Conservation (phyloP, 805 yeast species). For the Huiozyma sinensis region DNA sequence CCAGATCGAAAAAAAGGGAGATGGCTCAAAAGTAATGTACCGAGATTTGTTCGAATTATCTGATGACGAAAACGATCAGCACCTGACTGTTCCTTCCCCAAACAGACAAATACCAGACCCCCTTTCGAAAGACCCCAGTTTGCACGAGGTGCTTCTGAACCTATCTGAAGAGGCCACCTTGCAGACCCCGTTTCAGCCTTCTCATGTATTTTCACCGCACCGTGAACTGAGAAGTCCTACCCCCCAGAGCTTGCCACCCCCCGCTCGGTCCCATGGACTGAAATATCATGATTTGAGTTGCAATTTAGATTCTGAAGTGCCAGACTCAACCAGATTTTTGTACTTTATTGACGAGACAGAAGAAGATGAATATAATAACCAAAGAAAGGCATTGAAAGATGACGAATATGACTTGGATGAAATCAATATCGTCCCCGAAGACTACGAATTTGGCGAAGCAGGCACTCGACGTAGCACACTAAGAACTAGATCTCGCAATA, state of each 20-base stretch:
- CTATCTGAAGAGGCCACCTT: too few species aligned
- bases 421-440: slow-evolving; percentile 40
- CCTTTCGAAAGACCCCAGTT: too few species aligned
- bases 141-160: too few species aligned
- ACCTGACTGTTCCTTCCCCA: too few species aligned
- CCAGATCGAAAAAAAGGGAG: too few species aligned
- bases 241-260: slow-evolving; percentile 11
- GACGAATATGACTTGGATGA: slow-evolving; percentile 40
- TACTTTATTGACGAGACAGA: slow-evolving; percentile 28
- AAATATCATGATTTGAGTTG: slow-evolving; percentile 32
- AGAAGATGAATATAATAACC: slow-evolving; percentile 24
- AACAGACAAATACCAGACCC: too few species aligned
- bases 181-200: too few species aligned
- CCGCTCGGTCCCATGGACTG: slow-evolving; percentile 20
- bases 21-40: background rate
- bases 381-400: slow-evolving; percentile 26
- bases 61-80: slow-evolving; percentile 2
- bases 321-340: slow-evolving; percentile 23
- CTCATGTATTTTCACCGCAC: background rate
- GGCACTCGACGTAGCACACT: background rate
- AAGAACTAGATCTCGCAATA: slow-evolving; percentile 3
- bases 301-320: slow-evolving; percentile 30
- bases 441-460: slow-evolving; percentile 28
- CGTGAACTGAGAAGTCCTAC: background rate
- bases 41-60: slow-evolving; percentile 2